phyloP scores from a whole-genome alignment of 208 protist species.

The Trypanosoma cruzi region DNA sequence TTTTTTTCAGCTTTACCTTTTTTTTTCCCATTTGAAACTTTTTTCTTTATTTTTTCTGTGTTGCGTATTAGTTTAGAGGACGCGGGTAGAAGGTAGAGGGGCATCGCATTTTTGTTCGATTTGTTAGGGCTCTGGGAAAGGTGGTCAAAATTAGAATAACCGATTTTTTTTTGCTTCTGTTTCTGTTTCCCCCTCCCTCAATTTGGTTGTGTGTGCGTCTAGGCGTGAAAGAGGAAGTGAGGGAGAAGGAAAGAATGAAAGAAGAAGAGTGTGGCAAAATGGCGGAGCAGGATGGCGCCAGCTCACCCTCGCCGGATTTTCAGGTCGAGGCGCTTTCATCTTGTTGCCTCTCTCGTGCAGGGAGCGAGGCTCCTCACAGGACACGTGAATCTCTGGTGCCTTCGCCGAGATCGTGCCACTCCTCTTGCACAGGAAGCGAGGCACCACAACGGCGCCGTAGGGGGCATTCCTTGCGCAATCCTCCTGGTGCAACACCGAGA shows the following conservation, averaged over 20 bases:
- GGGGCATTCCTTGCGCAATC: constrained; percentile 8
- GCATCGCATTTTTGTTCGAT: too few species aligned
- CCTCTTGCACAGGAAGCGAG: constrained; percentile 55
- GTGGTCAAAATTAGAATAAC: too few species aligned
- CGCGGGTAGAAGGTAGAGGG: too few species aligned
- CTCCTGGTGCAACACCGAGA: constrained; percentile 4
- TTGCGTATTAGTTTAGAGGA: too few species aligned
- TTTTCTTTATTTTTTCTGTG: neutral
- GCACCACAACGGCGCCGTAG: constrained; percentile 30
- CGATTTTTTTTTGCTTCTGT: too few species aligned
- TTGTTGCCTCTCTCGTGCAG: constrained; percentile 34
- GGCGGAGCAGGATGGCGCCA: constrained; percentile 16
- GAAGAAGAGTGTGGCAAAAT: neutral
- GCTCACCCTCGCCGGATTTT: constrained; percentile 27
- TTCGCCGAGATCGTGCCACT: constrained; percentile 22
- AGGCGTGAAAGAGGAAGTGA: neutral
- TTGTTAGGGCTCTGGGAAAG: too few species aligned
- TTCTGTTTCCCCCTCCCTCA: too few species aligned
- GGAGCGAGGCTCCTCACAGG: constrained; percentile 26
- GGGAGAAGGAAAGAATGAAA: neutral
- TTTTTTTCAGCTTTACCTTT: neutral
- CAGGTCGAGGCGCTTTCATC: constrained; percentile 36
- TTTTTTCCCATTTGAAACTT: constrained; percentile 6
- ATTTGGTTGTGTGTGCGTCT: neutral
- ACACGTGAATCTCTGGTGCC: constrained; percentile 1